Base-by-base conservation (phyloP, 495 filamentous ascomycete genomes). In the Penicillium diatomitis region DNA sequence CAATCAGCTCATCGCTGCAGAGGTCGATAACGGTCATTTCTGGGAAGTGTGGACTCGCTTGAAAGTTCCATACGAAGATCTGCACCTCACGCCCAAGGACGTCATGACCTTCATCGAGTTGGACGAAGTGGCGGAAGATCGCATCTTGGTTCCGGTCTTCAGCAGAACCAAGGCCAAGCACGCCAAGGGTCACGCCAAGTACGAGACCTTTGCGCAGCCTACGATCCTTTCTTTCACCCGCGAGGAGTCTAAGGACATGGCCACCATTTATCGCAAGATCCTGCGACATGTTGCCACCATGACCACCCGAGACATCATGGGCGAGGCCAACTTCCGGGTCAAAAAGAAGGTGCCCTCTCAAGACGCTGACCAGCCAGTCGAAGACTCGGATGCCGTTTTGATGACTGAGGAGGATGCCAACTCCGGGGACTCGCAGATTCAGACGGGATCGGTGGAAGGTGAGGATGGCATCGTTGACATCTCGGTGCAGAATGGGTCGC, bases 391-490 rank as follows among this genome's bases (percentile, higher is more conserved):
- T 55, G 76, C 84, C 9, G 77, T 90, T 30, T 71, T 87, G 5
- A 82, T 82, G 42, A 83, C 77, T 29, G 77, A 81, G 33, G 89
- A 89, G 20, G 88, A 92, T 62, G 80, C 76, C 2, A 79, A 86
- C 49, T 86, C 82, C 3, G 79, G 75, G 10, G 86, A 85, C 51
- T 76, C 79, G 5, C 83, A 82, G 54, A 73, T 95, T 41, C 76
- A 85, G 52, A 83, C 85, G 20, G 72, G 71, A 0, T 95, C 89
- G 6, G 81, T 95, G 8, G 84, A 90, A 53, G 88, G 87, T 4
- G 91, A 96, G 63, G 90, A 96, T 53, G 88, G 86, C 43, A 81
- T 95, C 52, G 88, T 97, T 3, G 86, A 96, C 60, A 82, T 98
- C 27, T 87, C 86, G 1, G 90, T 94, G 87, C 77, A 76, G 8